Conservation (phyloP, 306 rosid species). For the Boehmeria nivea region DNA sequence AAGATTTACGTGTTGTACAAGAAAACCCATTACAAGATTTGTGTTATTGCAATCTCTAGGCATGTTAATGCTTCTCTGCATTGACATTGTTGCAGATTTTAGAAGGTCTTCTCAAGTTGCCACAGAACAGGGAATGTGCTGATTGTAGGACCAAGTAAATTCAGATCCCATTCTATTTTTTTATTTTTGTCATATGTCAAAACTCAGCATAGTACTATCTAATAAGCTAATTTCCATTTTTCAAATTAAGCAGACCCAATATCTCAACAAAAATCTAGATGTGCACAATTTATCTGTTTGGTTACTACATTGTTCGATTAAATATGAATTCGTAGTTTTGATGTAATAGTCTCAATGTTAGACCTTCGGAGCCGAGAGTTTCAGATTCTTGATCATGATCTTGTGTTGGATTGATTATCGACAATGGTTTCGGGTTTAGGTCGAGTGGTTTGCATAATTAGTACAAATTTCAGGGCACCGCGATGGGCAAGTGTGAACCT, state of each 20-base stretch:
- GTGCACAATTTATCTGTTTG: too few relatives aligned
- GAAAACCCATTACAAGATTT: background rate
- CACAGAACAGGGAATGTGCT: conserved; percentile 83
- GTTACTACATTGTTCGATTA: too few relatives aligned
- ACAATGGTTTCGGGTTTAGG: too few relatives aligned
- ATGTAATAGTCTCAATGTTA: too few relatives aligned
- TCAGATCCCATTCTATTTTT: conserved; percentile 9
- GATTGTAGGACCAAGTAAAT: conserved; percentile 76
- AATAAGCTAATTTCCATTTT: background rate
- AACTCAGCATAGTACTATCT: too few relatives aligned
- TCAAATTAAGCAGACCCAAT: background rate
- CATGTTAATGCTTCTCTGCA: background rate
- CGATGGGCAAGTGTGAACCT: conserved; percentile 98
- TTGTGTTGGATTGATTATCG: too few relatives aligned
- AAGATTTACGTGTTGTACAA: background rate
- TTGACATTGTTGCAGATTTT: conserved; percentile 63
- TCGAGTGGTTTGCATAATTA: background rate
- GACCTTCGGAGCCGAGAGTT: too few relatives aligned
- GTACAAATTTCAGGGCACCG: conserved; percentile 59
- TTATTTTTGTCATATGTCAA: background rate
- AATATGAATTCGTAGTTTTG: too few relatives aligned
- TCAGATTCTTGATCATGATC: too few relatives aligned
- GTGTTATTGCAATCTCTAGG: background rate
- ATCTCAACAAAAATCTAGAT: too few relatives aligned
- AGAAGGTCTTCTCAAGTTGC: conserved; percentile 72